phyloP scores from a whole-genome alignment of 108 stramenopile species.

The Epipyxis sp. region DNA sequence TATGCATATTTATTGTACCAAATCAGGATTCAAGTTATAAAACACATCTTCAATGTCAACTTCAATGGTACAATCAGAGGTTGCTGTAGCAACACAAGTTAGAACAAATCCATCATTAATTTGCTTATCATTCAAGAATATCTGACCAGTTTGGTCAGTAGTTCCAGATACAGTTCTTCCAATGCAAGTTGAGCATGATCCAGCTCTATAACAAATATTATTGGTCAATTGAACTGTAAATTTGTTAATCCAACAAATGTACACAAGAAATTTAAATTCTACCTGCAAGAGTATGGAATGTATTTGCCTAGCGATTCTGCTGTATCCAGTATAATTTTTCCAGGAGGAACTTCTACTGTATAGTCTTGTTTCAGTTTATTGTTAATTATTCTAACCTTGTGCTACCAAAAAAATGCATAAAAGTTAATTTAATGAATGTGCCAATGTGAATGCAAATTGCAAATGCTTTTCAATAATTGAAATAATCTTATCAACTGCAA shows the following conservation, averaged over 20 bases:
- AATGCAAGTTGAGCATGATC: not conserved
- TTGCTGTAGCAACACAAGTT: not conserved
- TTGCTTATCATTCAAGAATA: not conserved
- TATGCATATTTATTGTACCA: no score
- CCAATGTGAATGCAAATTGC: no score
- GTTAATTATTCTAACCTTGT: not conserved
- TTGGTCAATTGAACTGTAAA: no score
- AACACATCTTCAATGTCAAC: not conserved
- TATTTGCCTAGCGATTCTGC: not conserved
- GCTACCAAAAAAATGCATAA: not conserved
- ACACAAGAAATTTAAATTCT: no score
- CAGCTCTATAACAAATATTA: no score
- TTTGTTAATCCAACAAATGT: no score
- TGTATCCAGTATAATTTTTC: not conserved
- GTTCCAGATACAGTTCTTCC: not conserved
- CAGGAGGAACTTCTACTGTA: not conserved
- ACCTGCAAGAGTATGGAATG: not conserved
- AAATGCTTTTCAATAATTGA: no score
- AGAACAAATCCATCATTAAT: not conserved
- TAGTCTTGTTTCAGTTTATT: not conserved
- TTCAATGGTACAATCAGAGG: not conserved
- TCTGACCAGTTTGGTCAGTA: not conserved
- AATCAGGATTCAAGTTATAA: not conserved
- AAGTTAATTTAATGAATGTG: no score
- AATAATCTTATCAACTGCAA: no score